phyloP scores from a whole-genome alignment of 2,329 filamentous ascomycete species.

The Setomelanomma holmii region DNA sequence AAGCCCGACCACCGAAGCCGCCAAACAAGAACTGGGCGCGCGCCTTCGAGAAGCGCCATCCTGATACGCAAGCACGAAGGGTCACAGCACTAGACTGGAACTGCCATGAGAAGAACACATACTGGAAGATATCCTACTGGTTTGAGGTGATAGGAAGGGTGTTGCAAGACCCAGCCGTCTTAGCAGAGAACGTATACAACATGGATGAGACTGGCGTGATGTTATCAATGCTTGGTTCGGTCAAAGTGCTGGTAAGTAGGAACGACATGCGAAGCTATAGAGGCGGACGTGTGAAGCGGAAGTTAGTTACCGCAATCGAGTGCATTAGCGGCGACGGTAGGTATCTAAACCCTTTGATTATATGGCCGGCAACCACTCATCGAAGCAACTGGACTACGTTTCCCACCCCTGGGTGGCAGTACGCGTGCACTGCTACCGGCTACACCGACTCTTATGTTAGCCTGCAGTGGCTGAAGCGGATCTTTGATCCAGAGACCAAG shows the following conservation, averaged over 20 bases:
- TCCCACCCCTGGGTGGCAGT: not conserved
- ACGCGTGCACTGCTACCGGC: not conserved
- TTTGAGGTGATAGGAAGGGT: conserved; percentile 7
- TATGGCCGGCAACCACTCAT: conserved; percentile 21
- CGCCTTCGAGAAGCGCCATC: conserved; percentile 38
- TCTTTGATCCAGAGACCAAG: not conserved
- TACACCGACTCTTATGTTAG: conserved; percentile 1
- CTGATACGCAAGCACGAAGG: conserved; percentile 5
- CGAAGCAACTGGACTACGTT: conserved; percentile 1
- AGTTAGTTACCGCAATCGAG: conserved; percentile 17
- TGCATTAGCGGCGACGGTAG: conserved; percentile 20
- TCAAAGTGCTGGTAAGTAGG: conserved; percentile 19
- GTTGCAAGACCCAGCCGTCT: conserved; percentile 3
- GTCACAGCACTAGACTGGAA: conserved; percentile 25
- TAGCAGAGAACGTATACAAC: conserved; percentile 6
- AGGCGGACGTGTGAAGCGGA: conserved; percentile 20
- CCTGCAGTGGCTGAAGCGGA: not conserved
- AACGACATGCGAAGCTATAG: conserved; percentile 13
- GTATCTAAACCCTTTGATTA: conserved; percentile 22
- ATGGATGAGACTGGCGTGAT: conserved; percentile 11
- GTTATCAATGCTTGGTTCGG: conserved; percentile 14
- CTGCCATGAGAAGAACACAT: not conserved
- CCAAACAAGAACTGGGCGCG: conserved; percentile 11
- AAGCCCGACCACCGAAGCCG: conserved; percentile 14
- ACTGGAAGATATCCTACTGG: not conserved